A percentile compares a stretch with the other conserved stretches of the same genome.
These are phyloP conservation scores for Fusarium anthophilum DNA, from an alignment of 2,329 filamentous ascomycete genomes.

Conservation along the genomic window DNA sequence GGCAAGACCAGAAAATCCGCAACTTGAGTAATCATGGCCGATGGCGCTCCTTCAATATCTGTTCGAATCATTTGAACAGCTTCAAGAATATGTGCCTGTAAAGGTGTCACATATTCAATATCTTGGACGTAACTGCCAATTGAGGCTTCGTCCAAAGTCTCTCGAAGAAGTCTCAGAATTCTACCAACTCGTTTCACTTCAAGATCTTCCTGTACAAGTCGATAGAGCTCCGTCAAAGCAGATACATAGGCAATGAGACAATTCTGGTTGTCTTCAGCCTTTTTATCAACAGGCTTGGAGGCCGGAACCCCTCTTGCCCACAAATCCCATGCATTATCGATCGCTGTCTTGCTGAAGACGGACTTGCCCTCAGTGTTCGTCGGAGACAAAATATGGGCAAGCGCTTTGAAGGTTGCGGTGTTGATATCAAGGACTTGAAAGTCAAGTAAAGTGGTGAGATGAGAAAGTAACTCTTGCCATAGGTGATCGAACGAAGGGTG, in stretches of 20 bases:
- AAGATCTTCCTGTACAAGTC: constrained; percentile 73
- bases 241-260: constrained; percentile 87
- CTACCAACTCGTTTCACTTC: constrained; percentile 68
- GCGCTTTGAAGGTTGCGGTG: constrained; percentile 74
- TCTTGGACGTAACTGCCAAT: constrained; percentile 75
- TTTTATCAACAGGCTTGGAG: constrained; percentile 47
- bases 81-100: constrained; percentile 76
- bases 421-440: constrained; percentile 75
- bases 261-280: constrained; percentile 75
- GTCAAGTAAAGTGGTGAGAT: constrained; percentile 72
- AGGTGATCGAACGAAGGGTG: constrained; percentile 74
- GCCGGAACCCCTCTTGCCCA: constrained; percentile 75
- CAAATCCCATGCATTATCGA: constrained; percentile 72
- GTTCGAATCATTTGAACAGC: constrained; percentile 74
- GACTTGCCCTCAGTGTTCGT: constrained; percentile 54
- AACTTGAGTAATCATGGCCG: constrained; percentile 74
- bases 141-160: constrained; percentile 76
- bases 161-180: constrained; percentile 76
- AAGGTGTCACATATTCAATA: constrained; percentile 74
- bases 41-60: constrained; percentile 70
- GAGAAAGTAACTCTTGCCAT: constrained; percentile 78
- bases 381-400: constrained; percentile 69
- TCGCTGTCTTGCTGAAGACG: constrained; percentile 59
- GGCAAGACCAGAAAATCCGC: constrained; percentile 77
- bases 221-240: constrained; percentile 80